Base-by-base conservation (phyloP, 495 filamentous ascomycete species). In the Xylaria curta region DNA sequence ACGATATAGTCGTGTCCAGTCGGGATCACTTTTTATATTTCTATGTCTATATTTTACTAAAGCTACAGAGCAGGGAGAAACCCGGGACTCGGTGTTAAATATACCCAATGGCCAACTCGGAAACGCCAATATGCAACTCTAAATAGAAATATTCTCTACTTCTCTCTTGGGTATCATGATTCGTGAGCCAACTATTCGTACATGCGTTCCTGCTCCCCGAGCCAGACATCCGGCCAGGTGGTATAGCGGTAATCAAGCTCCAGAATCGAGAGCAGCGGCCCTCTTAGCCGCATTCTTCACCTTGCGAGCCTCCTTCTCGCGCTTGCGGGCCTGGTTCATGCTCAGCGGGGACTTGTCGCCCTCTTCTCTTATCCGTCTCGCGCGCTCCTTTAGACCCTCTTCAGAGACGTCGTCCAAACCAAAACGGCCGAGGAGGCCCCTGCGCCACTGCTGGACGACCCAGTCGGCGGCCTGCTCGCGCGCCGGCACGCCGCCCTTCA, bases 371-470 rank as follows among this genome's bases (percentile, higher is more conserved):
- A 24, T 21, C 19, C 36, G 13, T 64, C 62, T 49, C n/a, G 77
- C 78, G 54, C 76, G 74, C 21, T 67, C 49, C 46, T 63, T 28
- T 68, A 87, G 80, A 72, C 83, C 82, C 70, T 90, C 89, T 46
- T 85, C 86, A 40, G 83, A 86, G 3, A 98, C 83, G 68, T 93
- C 89, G 79, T 99, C 96, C 12, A 99, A 83, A 31, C 95, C 77
- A 73, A 97, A 95, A 59, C 83, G 85, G 8, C 94, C 96, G 60
- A 97, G 76, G 46, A 86, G 81, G 2, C 96, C 97, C 24, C 84
- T 83, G 64, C 97, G 86, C 91, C 94, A 99, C 78, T 91, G 88
- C 81, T 94, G 90, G 1, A 99, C 87, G 59, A 97, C 84, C 89
- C 94, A 94, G 63, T 95, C 81, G 3, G 96, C 95, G 19, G 94